Conservation (phyloP, 495 filamentous ascomycete genomes). For the Elasticomyces elasticus region DNA sequence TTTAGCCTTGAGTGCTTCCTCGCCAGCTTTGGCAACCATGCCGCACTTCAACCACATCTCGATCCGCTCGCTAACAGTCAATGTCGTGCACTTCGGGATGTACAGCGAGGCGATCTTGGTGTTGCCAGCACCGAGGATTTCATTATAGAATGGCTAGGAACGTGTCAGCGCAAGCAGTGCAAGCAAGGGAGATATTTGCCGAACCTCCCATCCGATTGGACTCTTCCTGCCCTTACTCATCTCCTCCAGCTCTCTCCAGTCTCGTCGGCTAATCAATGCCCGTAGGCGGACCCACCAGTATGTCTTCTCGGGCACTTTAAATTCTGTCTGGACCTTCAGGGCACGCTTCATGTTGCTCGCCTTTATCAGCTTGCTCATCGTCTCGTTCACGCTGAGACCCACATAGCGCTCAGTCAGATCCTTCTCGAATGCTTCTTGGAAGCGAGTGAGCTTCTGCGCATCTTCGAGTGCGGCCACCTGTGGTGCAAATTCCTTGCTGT, state of each 20-base stretch:
- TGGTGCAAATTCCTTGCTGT: conserved; percentile 68
- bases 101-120: conserved; percentile 73
- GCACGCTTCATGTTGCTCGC: conserved; percentile 68
- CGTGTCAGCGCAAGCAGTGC: conserved; percentile 5
- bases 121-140: conserved; percentile 79
- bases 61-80: conserved; percentile 56
- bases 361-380: conserved; percentile 70
- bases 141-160: conserved; percentile 77
- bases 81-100: conserved; percentile 70
- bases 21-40: conserved; percentile 77
- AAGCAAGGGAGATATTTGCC: conserved; percentile 15
- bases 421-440: conserved; percentile 75
- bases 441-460: conserved; percentile 62
- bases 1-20: conserved; percentile 78
- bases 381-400: conserved; percentile 81
- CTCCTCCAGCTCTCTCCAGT: conserved; percentile 89
- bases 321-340: conserved; percentile 78
- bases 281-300: conserved; percentile 86
- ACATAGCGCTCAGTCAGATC: conserved; percentile 67
- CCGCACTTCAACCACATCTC: conserved; percentile 97
- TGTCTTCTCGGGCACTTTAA: conserved; percentile 82
- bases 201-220: conserved; percentile 94
- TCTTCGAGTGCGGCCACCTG: conserved; percentile 71
- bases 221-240: conserved; percentile 60
- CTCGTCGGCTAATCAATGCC: conserved; percentile 75